Evolutionary conservation across 495 filamentous ascomycete species (phyloP), one percentile per base, ranked within the genome.

Genomic region (Hypomontagnella submonticulosa): DNA sequence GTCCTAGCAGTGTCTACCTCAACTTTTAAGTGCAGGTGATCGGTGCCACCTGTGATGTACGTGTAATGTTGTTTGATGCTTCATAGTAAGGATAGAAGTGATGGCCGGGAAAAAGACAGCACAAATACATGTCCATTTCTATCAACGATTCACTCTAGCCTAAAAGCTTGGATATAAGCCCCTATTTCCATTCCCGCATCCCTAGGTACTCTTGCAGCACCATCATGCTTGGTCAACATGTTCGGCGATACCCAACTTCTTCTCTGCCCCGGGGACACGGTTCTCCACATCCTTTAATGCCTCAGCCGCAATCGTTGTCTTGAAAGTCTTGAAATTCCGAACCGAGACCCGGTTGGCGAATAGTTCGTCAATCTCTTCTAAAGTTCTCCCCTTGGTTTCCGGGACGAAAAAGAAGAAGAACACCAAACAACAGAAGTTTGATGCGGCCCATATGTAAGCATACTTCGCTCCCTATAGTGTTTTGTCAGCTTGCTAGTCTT

Each of bases 361-460:
- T 30, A 79, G 62, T 40, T 79, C 77, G 34, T 87, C 85, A 72
- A 88, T 83, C 57, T 88, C 83, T 65, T 85, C 83, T 23, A 88
- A 75, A 0, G 82, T 86, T 19, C 83, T 77, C 0, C 85, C 86
- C 56, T 81, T 85, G 0, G 86, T 74, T 69, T 83, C 79, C 0
- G 79, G 79, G 6, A 77, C 51, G 19, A 71, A 78, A 27, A 86
- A 72, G 53, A 77, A 85, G 4, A 80, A 77, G 71, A 80, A 86
- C 0, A 83, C 62, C 20, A 82, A 73, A 43, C 83, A 77, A 10
- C 73, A 58, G 0, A 81, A 33, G 34, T 80, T 81, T 18, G 73
- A 77, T 1, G 50, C 81, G 1, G 76, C 78, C 81, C 82, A 84
- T 47, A 85, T 83, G 56, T 85, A 85, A 0, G 79, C 77, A 51